Percentiles rank a stretch among this genome's conserved stretches.
These are phyloP conservation scores for Mycena galopus DNA, from an alignment of 768 basidiomycete species.

Conservation along the genomic window DNA sequence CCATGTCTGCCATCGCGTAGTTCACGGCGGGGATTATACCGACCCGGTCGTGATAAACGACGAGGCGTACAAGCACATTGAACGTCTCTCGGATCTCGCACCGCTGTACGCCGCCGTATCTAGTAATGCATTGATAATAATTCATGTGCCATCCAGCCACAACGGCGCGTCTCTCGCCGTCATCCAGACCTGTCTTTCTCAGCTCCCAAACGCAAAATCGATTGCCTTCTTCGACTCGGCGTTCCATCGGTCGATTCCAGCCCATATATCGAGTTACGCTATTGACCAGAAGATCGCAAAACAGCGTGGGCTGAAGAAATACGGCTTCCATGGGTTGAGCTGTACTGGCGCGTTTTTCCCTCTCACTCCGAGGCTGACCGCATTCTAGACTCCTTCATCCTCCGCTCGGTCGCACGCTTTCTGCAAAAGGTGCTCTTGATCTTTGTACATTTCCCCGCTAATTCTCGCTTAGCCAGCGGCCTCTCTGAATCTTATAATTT, in stretches of 20 bases:
- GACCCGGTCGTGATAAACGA: constrained; percentile 77
- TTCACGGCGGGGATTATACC: constrained; percentile 88
- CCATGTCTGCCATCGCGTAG: constrained; percentile 82
- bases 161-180: constrained; percentile 68
- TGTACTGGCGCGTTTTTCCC: constrained; percentile 55
- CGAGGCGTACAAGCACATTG: constrained; percentile 79
- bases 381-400: constrained; percentile 73
- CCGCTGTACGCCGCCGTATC: constrained; percentile 64
- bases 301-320: constrained; percentile 82
- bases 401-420: constrained; percentile 69
- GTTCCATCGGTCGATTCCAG: constrained; percentile 83
- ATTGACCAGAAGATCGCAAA: constrained; percentile 74
- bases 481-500: constrained; percentile 79
- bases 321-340: constrained; percentile 92
- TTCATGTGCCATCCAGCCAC: constrained; percentile 55
- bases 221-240: constrained; percentile 92
- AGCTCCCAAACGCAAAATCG: constrained; percentile 76
- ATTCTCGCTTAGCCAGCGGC: constrained; percentile 50
- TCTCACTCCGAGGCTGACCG: not conserved
- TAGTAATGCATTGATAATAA: not conserved
- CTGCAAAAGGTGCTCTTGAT: constrained; percentile 62
- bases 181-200: constrained; percentile 70
- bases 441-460: not conserved
- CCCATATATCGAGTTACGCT: constrained; percentile 84
- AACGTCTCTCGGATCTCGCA: constrained; percentile 82